A percentile compares a stretch with the other conserved stretches of the same genome.
Evolutionary conservation across 2,329 filamentous ascomycete species (phyloP).

Genomic region (Hymenoscyphus occultus): DNA sequence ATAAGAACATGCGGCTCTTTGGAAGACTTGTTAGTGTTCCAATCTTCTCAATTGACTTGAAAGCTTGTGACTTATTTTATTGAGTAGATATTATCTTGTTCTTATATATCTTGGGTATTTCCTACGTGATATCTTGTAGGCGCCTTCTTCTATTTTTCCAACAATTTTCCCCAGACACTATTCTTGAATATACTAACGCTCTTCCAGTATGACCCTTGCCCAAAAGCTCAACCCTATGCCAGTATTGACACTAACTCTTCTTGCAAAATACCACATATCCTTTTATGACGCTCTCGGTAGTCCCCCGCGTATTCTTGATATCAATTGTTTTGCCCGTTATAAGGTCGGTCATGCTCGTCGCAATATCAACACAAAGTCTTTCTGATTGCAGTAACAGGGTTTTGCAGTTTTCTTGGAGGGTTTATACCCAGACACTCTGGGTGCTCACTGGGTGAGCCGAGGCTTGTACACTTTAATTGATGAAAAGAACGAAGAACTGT

Average conservation of each 20-base stretch:
- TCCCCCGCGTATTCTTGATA: not conserved
- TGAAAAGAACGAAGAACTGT: not conserved
- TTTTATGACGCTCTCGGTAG: not conserved
- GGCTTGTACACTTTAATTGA: not conserved
- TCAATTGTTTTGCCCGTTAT: not conserved
- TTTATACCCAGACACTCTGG: not conserved
- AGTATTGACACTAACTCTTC: not conserved
- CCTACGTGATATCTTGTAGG: not conserved
- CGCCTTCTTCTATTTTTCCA: no score
- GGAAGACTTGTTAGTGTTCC: not conserved
- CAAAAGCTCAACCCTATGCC: not conserved
- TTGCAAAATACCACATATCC: not conserved
- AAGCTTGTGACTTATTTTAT: not conserved
- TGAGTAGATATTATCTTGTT: not conserved
- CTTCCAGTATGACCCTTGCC: not conserved
- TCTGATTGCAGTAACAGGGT: not conserved
- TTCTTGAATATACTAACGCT: not conserved
- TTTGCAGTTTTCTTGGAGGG: not conserved
- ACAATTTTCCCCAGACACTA: not conserved
- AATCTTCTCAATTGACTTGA: not conserved
- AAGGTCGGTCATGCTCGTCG: not conserved
- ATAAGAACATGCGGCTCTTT: not conserved
- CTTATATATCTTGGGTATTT: not conserved
- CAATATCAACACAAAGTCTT: not conserved
- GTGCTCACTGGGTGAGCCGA: not conserved